These are phyloP conservation scores for Colletotrichum brevisporum DNA, from an alignment of 2,329 filamentous ascomycete genomes.

Conservation along the genomic window DNA sequence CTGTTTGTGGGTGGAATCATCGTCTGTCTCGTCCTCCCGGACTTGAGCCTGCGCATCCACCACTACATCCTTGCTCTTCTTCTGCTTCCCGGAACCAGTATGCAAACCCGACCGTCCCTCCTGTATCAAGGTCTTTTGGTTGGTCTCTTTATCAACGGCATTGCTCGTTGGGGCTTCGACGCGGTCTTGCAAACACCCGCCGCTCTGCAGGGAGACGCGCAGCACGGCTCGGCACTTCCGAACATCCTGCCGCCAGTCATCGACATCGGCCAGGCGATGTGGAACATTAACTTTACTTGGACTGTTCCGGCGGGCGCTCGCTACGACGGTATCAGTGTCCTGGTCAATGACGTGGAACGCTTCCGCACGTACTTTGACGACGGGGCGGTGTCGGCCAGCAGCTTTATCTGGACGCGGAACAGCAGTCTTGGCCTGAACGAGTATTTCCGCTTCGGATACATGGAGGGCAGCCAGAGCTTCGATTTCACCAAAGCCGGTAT, in stretches of 20 bases:
- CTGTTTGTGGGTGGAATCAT: constrained; percentile 77
- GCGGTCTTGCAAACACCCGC: constrained; percentile 86
- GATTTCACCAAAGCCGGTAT: constrained; percentile 84
- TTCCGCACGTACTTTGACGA: constrained; percentile 80
- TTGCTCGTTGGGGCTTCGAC: constrained; percentile 95
- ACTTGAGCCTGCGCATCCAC: constrained; percentile 88
- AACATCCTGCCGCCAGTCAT: constrained; percentile 63
- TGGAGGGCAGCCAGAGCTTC: constrained; percentile 73
- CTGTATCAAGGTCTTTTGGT: constrained; percentile 91
- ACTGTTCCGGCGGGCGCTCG: constrained; percentile 58
- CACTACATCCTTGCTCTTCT: constrained; percentile 94
- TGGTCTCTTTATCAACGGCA: constrained; percentile 93
- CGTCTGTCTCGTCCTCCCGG: constrained; percentile 79
- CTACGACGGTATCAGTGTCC: constrained; percentile 82
- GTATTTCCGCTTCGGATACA: constrained; percentile 84
- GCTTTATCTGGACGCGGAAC: constrained; percentile 73
- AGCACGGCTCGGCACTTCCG: constrained; percentile 74
- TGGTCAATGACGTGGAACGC: constrained; percentile 89
- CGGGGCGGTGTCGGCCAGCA: constrained; percentile 56
- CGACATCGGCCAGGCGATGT: constrained; percentile 62
- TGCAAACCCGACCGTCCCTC: constrained; percentile 88
- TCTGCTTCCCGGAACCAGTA: constrained; percentile 87
- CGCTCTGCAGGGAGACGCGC: constrained; percentile 78
- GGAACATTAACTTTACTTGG: constrained; percentile 77
- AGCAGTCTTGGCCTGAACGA: constrained; percentile 66